Percentiles rank a stretch among this genome's conserved stretches.
Evolutionary conservation across 1,284 basidiomycete species (phyloP).

Genomic region (Cutaneotrichosporon cutaneum): DNA sequence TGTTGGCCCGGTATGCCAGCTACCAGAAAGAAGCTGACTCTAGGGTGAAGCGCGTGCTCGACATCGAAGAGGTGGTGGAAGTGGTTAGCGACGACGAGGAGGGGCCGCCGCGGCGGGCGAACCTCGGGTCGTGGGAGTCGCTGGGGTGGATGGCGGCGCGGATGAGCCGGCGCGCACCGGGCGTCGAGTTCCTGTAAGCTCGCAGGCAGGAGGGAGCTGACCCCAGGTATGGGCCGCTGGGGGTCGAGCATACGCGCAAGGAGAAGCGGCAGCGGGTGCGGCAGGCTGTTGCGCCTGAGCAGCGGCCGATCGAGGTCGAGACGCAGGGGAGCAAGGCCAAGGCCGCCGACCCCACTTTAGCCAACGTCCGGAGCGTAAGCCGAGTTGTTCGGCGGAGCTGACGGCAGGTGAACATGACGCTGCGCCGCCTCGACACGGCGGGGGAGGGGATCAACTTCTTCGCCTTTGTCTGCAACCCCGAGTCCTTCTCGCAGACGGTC

Average conservation of each 20-base stretch:
- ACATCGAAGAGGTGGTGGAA: constrained; percentile 32
- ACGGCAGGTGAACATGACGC: constrained; percentile 31
- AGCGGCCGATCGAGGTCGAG: constrained; percentile 34
- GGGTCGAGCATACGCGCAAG: constrained; percentile 24
- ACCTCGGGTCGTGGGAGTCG: constrained; percentile 45
- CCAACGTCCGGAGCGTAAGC: constrained; percentile 32
- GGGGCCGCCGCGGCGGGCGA: constrained; percentile 18
- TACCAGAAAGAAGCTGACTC: neutral
- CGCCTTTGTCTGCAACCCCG: constrained; percentile 23
- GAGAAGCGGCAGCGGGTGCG: constrained; percentile 8
- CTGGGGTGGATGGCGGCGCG: constrained; percentile 53
- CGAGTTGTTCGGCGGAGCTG: neutral
- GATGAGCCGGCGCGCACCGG: constrained; percentile 45
- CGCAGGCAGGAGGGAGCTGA: neutral
- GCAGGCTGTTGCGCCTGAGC: constrained; percentile 24
- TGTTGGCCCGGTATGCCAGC: constrained; percentile 45
- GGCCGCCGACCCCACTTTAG: constrained; percentile 30
- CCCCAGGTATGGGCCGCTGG: constrained; percentile 43
- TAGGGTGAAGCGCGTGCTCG: constrained; percentile 40
- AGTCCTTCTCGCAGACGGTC: constrained; percentile 51
- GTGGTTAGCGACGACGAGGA: constrained; percentile 37
- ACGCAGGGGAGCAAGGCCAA: constrained; percentile 19
- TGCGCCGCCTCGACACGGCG: constrained; percentile 28
- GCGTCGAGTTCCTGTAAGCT: constrained; percentile 55
- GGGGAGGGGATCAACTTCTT: constrained; percentile 53